A percentile compares a stretch with the other conserved stretches of the same genome.
These are phyloP conservation scores for Sarocladiaceae sp. DNA, from an alignment of 2,329 filamentous ascomycete genomes.

Conservation along the genomic window DNA sequence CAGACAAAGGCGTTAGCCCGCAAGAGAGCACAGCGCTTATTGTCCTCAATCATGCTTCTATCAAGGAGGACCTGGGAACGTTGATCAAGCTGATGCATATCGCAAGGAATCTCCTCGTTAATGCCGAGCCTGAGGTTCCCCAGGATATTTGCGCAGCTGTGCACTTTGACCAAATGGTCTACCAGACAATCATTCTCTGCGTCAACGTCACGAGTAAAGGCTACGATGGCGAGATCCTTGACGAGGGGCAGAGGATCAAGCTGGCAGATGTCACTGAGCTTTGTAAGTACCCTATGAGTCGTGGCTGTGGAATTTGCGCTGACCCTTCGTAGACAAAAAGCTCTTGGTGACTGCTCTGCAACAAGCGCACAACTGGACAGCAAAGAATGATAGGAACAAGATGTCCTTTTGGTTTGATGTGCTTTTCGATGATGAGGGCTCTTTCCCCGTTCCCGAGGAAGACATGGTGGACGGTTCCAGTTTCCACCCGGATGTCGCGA, in stretches of 20 bases:
- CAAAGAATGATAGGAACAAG: slow-evolving; percentile 65
- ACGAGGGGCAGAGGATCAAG: slow-evolving; percentile 52
- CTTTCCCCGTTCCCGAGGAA: slow-evolving; percentile 45
- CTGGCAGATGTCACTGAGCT: slow-evolving; percentile 61
- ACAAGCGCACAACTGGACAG: slow-evolving; percentile 66
- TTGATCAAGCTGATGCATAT: slow-evolving; percentile 66
- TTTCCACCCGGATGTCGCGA: slow-evolving; percentile 53
- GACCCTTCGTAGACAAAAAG: slow-evolving; percentile 53
- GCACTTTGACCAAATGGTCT: slow-evolving; percentile 62
- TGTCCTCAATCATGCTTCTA: slow-evolving; percentile 54
- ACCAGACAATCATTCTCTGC: slow-evolving; percentile 61
- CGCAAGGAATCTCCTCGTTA: slow-evolving; percentile 60
- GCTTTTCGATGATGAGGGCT: slow-evolving; percentile 55
- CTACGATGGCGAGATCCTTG: slow-evolving; percentile 59
- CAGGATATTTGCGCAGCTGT: slow-evolving; percentile 63
- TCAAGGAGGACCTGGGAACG: slow-evolving; percentile 59
- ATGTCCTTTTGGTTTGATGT: slow-evolving; percentile 67
- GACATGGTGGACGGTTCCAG: slow-evolving; percentile 46
- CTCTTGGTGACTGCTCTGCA: slow-evolving; percentile 62
- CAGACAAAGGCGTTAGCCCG: slow-evolving; percentile 53
- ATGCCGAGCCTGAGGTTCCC: slow-evolving; percentile 59
- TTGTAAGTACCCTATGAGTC: slow-evolving; percentile 38
- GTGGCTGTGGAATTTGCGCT: not conserved
- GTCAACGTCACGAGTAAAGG: slow-evolving; percentile 65
- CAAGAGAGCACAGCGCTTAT: slow-evolving; percentile 61